Evolutionary conservation across 2,329 filamentous ascomycete genomes (phyloP), one percentile per base, ranked within the genome.

Genomic region (Apiospora koreana): DNA sequence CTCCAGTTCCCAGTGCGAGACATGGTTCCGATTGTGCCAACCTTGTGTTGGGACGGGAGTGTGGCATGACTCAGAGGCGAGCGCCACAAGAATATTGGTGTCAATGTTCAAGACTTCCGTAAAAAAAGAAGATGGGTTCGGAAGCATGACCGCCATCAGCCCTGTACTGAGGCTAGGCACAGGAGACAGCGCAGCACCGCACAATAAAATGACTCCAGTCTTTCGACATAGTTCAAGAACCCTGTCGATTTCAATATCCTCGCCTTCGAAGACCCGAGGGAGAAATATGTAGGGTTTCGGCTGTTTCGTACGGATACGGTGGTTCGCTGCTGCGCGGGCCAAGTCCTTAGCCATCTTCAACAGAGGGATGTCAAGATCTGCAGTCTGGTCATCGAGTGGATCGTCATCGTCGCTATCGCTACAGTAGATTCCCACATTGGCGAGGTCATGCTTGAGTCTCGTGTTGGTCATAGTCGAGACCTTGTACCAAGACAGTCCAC

Each of bases 31-130:
- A 73, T 91, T 90, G 74, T 82, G 81, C 77, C 81, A 81, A 1
- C 80, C 75, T 70, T 83, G 77, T 41, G 77, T 73, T 0, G 74
- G 67, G 6, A 85, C 79, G 8, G 73, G 71, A 5, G 76, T 75
- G 77, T 94, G 91, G 1, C 91, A 92, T 35, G 94, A 89, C 75
- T 95, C 93, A 0, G 92, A 94, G 1, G 92, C 87, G 2, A 94
- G 82, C 5, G 92, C 92, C 6, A 95, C 86, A 7, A 95, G 85
- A 65, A 94, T 88, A 1, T 92, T 94, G 69, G 89, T 91, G 78
- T 92, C 90, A 69, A 92, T 85, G 75, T 92, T 90, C 38, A 91
- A 71, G 43, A 75, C 68, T 35, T 74, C 43, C 0, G 76, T 74
- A 58, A 79, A 76, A 18, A 69, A 73, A 16, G 74, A 71, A 50